These are phyloP conservation scores for Darksidea phi DNA, from an alignment of 495 filamentous ascomycete species.

Conservation along the genomic window DNA sequence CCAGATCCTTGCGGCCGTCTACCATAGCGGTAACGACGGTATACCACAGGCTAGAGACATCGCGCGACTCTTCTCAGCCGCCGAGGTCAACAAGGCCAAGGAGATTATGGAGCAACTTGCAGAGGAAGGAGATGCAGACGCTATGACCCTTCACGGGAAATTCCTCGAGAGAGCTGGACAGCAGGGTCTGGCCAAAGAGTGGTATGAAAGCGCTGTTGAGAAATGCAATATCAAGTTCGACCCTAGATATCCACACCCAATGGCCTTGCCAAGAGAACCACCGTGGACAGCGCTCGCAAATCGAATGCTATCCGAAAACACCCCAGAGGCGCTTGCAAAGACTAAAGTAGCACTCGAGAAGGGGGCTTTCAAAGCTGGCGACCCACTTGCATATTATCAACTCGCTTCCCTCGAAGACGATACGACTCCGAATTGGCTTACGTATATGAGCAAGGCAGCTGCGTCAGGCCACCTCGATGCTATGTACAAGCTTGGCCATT, in stretches of 20 bases:
- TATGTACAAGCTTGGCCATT: conserved; percentile 19
- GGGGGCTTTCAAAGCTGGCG: conserved; percentile 27
- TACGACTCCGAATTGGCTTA: conserved; percentile 17
- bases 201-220: conserved; percentile 20
- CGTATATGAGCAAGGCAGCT: conserved; percentile 34
- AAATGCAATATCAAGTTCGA: conserved; percentile 1
- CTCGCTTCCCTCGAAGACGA: conserved; percentile 18
- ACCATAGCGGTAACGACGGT: background rate
- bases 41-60: background rate
- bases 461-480: conserved; percentile 27
- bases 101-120: conserved; percentile 8
- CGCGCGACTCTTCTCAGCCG: background rate
- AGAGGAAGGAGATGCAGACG: conserved; percentile 15
- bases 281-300: conserved; percentile 10
- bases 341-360: conserved; percentile 16
- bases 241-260: background rate
- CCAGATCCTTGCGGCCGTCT: conserved; percentile 5
- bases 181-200: background rate
- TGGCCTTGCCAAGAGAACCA: background rate
- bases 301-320: background rate
- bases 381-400: conserved; percentile 30
- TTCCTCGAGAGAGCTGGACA: conserved; percentile 18
- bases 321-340: conserved; percentile 6
- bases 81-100: background rate
- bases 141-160: conserved; percentile 24